A percentile compares a stretch with the other conserved stretches of the same genome.
Evolutionary conservation across 1,284 basidiomycete species (phyloP).

Genomic region (Phellinidium pouzarii): DNA sequence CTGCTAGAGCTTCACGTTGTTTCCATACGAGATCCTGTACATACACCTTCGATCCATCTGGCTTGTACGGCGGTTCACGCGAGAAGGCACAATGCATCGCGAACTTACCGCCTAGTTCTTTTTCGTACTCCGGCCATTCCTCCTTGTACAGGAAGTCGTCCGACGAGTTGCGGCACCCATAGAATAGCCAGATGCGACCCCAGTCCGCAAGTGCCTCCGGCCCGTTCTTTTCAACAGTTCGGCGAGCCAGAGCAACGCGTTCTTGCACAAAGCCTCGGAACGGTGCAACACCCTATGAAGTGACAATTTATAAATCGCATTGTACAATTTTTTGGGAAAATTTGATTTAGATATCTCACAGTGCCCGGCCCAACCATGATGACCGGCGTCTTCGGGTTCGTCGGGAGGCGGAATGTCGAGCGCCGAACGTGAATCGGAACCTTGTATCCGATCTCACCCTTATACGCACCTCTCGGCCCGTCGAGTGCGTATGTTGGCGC

Average conservation of each 20-base stretch:
- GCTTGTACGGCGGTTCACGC: conserved; percentile 76
- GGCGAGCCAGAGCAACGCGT: conserved; percentile 89
- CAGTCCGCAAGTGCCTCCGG: conserved; percentile 89
- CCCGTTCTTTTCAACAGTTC: conserved; percentile 90
- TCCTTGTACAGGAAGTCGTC: conserved; percentile 93
- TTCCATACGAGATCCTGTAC: conserved; percentile 96
- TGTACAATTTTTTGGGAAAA: too few relatives aligned
- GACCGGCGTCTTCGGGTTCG: conserved; percentile 95
- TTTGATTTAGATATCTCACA: conserved; percentile 42
- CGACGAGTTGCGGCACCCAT: conserved; percentile 83
- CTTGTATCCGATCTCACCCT: conserved; percentile 64
- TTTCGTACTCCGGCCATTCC: conserved; percentile 87
- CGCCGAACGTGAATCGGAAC: conserved; percentile 92
- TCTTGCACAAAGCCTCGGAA: conserved; percentile 99
- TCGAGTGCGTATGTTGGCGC: conserved; percentile 79
- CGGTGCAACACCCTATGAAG: conserved; percentile 82
- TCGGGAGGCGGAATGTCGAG: conserved; percentile 94
- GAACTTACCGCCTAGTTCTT: conserved; percentile 90
- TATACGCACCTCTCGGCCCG: conserved; percentile 86
- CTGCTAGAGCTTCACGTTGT: conserved; percentile 71
- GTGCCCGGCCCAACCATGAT: conserved; percentile 99
- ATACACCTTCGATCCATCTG: conserved; percentile 94
- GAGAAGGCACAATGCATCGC: conserved; percentile 85
- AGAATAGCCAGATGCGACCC: conserved; percentile 93
- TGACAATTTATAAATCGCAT: not conserved